A percentile compares a stretch with the other conserved stretches of the same genome.
These are phyloP conservation scores for Trichoderma harzianum DNA, from an alignment of 2,329 filamentous ascomycete genomes.

Conservation along the genomic window DNA sequence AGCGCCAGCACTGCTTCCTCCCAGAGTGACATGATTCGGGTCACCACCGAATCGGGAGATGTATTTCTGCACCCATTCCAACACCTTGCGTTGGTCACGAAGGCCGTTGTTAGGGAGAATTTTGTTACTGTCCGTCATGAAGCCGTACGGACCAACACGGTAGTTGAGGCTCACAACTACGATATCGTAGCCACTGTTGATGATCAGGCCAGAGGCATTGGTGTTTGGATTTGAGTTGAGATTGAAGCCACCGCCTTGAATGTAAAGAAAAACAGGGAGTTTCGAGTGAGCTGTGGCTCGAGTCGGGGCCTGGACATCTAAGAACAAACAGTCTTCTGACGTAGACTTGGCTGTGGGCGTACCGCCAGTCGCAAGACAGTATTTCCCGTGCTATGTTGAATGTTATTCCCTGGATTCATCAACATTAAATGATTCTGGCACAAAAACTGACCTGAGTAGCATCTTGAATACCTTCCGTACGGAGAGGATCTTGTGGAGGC, in stretches of 20 bases:
- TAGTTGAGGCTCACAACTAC: slow-evolving; percentile 74
- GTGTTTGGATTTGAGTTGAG: slow-evolving; percentile 46
- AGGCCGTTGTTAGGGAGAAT: slow-evolving; percentile 66
- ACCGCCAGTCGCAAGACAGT: slow-evolving; percentile 32
- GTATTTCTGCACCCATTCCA: slow-evolving; percentile 67
- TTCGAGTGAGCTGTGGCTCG: slow-evolving; percentile 45
- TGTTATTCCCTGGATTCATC: neutral
- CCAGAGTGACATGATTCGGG: slow-evolving; percentile 63
- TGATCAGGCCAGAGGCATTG: slow-evolving; percentile 57
- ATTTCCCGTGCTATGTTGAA: slow-evolving; percentile 4
- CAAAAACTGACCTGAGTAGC: slow-evolving; percentile 49
- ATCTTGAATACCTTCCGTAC: slow-evolving; percentile 42
- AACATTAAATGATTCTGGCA: neutral
- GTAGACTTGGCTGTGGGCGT: slow-evolving; percentile 27
- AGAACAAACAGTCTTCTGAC: slow-evolving; percentile 67
- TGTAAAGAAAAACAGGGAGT: slow-evolving; percentile 60
- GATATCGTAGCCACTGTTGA: slow-evolving; percentile 57
- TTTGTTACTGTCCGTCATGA: slow-evolving; percentile 57
- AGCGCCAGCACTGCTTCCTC: slow-evolving; percentile 66
- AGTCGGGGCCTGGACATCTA: slow-evolving; percentile 61
- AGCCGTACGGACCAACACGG: slow-evolving; percentile 70
- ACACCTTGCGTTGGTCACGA: slow-evolving; percentile 64
- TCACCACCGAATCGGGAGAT: slow-evolving; percentile 67
- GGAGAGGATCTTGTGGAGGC: slow-evolving; percentile 60
- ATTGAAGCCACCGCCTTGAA: slow-evolving; percentile 62